phyloP scores from a whole-genome alignment of 2,329 filamentous ascomycete genomes.

The Plenodomus lindquistii region DNA sequence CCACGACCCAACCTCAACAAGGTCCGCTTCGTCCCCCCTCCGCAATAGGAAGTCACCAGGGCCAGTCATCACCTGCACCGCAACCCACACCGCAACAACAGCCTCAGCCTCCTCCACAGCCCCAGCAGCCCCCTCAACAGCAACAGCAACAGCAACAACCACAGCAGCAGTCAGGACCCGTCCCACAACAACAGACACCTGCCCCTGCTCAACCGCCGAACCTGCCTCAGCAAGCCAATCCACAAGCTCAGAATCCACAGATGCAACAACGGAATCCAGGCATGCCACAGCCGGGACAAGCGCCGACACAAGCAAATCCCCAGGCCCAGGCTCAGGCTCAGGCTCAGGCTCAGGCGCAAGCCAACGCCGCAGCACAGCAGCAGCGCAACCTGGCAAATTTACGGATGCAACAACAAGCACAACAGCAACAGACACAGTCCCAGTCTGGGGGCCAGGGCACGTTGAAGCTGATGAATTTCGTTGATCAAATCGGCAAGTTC shows the following conservation, averaged over 20 bases:
- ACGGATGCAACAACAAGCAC: neutral
- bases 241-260: conserved; percentile 39
- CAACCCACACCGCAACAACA: conserved; percentile 43
- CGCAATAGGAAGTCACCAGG: conserved; percentile 44
- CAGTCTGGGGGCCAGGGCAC: conserved; percentile 46
- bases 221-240: conserved; percentile 34
- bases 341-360: conserved; percentile 28
- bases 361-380: conserved; percentile 22
- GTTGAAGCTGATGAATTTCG: conserved; percentile 59
- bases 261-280: conserved; percentile 45
- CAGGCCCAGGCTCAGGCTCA: conserved; percentile 32
- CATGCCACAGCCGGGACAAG: conserved; percentile 26
- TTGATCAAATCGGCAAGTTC: conserved; percentile 59
- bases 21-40: conserved; percentile 45
- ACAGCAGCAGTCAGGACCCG: conserved; percentile 48
- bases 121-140: conserved; percentile 44
- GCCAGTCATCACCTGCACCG: conserved; percentile 45
- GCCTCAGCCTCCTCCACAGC: conserved; percentile 46
- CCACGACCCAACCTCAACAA: conserved; percentile 41
- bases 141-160: conserved; percentile 47
- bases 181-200: conserved; percentile 51
- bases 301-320: conserved; percentile 46
- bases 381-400: conserved; percentile 31
- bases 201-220: conserved; percentile 41
- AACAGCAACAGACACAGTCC: conserved; percentile 25